These are phyloP conservation scores for Trametes sanguinea DNA, from an alignment of 768 basidiomycete species.

Conservation along the genomic window DNA sequence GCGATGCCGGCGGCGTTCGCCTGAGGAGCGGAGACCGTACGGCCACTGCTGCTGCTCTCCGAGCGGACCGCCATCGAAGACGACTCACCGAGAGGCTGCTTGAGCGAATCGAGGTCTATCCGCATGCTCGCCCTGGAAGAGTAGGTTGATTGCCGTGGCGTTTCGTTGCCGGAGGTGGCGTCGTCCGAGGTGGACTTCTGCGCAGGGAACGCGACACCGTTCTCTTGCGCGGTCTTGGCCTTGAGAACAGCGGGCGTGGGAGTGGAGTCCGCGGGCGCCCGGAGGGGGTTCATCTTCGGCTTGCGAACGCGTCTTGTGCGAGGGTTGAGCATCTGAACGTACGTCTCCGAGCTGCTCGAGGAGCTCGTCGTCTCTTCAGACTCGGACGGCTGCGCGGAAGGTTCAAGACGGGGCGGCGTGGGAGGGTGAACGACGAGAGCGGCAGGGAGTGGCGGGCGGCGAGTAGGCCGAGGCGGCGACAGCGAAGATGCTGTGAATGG, in stretches of 20 bases:
- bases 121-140: constrained; percentile 1
- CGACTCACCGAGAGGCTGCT: constrained; percentile 4
- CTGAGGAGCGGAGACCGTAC: constrained; percentile 22
- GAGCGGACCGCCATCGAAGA: constrained; percentile 3
- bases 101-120: constrained; percentile 7
- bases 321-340: constrained; percentile 26
- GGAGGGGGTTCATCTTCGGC: constrained; percentile 31
- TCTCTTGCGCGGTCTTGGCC: constrained; percentile 10
- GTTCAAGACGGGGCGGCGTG: constrained; percentile 25
- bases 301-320: constrained; percentile 29
- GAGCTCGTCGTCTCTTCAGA: constrained; percentile 17
- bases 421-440: constrained; percentile 31
- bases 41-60: constrained; percentile 2
- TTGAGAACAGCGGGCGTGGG: constrained; percentile 43
- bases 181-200: constrained; percentile 1
- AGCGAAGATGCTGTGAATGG: constrained; percentile 64
- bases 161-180: constrained; percentile 15
- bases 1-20: constrained; percentile 48
- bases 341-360: constrained; percentile 21
- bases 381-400: neutral
- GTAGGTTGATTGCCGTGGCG: constrained; percentile 18
- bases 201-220: constrained; percentile 16
- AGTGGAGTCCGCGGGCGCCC: constrained; percentile 45
- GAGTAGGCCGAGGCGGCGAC: constrained; percentile 35
- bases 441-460: constrained; percentile 21